Conservation (phyloP, 106 monocot species). For the Dioscorea zingiberensis region DNA sequence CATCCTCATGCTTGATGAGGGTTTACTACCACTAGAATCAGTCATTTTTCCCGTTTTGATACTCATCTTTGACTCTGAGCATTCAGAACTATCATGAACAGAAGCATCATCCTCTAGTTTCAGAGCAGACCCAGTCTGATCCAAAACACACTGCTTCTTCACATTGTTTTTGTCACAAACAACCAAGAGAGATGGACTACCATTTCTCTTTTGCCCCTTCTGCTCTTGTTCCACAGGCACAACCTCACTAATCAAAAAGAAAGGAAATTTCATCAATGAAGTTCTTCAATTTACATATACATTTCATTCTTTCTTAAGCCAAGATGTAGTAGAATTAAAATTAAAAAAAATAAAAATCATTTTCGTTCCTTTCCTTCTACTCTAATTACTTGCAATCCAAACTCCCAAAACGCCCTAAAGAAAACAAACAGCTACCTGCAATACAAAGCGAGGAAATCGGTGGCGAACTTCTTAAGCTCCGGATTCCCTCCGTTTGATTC, state of each 20-base stretch:
- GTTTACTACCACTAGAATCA: too few species aligned
- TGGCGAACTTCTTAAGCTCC: constrained; percentile 70
- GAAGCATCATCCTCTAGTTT: constrained; percentile 2
- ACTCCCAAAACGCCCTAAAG: background rate
- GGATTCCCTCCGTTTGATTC: constrained; percentile 11
- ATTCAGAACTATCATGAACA: constrained; percentile 5
- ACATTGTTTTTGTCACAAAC: constrained; percentile 30
- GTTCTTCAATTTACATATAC: too few species aligned
- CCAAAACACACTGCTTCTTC: constrained; percentile 42
- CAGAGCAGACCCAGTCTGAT: background rate
- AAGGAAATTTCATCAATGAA: background rate
- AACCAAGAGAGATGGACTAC: constrained; percentile 44
- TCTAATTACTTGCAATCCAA: too few species aligned
- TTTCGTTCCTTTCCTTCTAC: background rate
- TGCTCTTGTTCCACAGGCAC: constrained; percentile 6
- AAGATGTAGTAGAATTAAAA: too few species aligned
- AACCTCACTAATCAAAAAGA: constrained; percentile 35
- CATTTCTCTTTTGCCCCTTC: constrained; percentile 61
- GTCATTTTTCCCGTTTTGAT: too few species aligned
- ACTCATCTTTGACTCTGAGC: background rate
- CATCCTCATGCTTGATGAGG: constrained; percentile 29
- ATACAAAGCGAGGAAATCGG: constrained; percentile 84
- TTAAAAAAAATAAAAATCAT: background rate
- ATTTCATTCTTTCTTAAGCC: too few species aligned
- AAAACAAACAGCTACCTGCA: constrained; percentile 52